Conservation (phyloP, 257 asterid genomes). For the Jaltomata sinuosa region DNA sequence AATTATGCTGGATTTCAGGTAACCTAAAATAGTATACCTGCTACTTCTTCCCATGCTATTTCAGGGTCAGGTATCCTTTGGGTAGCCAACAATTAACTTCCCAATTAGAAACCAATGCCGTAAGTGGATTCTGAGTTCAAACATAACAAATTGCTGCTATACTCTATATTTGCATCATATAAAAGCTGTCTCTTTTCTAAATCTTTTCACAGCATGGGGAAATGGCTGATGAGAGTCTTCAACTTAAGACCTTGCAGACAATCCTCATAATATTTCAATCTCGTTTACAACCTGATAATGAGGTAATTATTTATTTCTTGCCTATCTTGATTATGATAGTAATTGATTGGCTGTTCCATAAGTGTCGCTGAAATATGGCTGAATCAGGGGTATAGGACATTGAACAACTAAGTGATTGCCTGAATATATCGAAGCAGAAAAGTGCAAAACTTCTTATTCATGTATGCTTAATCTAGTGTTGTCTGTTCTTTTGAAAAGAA, state of each 20-base stretch:
- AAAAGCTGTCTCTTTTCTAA: background rate
- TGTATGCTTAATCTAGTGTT: background rate
- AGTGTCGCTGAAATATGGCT: constrained; percentile 7
- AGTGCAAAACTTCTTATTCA: background rate
- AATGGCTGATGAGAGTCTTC: constrained; percentile 90
- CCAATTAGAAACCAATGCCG: background rate
- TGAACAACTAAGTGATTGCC: background rate
- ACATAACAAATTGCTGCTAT: background rate
- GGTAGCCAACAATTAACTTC: background rate
- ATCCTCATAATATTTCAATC: constrained; percentile 88
- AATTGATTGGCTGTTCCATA: background rate
- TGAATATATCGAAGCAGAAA: background rate
- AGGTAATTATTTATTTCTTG: constrained; percentile 39
- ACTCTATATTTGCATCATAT: background rate
- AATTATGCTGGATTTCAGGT: background rate
- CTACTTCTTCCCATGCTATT: background rate
- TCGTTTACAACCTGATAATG: constrained; percentile 80
- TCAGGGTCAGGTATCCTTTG: background rate
- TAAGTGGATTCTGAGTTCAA: background rate
- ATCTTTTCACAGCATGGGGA: constrained; percentile 70
- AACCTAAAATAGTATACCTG: background rate
- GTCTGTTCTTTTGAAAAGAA: background rate
- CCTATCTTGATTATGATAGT: background rate
- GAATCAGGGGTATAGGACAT: background rate
- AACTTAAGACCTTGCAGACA: constrained; percentile 90